These are phyloP conservation scores for Metschnikowia sp. DNA, from an alignment of 805 yeast species.

Conservation along the genomic window DNA sequence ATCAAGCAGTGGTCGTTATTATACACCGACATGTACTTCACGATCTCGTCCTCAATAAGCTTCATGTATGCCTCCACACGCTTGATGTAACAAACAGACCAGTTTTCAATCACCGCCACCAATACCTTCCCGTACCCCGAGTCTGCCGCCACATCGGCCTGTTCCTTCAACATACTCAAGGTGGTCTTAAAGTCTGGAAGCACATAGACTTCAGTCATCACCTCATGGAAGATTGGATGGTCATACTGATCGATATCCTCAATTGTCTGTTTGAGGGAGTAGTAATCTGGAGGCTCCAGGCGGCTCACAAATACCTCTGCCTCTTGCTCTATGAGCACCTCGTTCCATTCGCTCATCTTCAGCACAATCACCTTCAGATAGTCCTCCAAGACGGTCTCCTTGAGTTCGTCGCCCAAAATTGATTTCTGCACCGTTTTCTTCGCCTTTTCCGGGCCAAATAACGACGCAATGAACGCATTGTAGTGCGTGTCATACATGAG, in stretches of 20 bases:
- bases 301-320: constrained; percentile 60
- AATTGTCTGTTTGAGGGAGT: constrained; percentile 49
- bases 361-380: constrained; percentile 66
- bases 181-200: constrained; percentile 77
- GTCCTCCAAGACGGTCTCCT: constrained; percentile 71
- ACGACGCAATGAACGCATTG: constrained; percentile 30
- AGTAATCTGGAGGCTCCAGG: constrained; percentile 68
- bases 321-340: constrained; percentile 64
- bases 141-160: constrained; percentile 82
- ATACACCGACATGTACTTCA: constrained; percentile 40
- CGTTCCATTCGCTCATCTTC: constrained; percentile 85
- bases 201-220: constrained; percentile 49
- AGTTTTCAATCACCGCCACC: constrained; percentile 72
- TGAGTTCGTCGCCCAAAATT: constrained; percentile 67
- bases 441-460: constrained; percentile 32
- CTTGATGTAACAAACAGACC: constrained; percentile 55
- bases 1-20: constrained; percentile 36
- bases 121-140: constrained; percentile 78
- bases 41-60: constrained; percentile 46
- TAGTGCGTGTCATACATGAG: constrained; percentile 75
- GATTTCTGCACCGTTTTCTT: constrained; percentile 44
- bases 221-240: constrained; percentile 28
- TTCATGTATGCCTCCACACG: constrained; percentile 64
- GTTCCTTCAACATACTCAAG: constrained; percentile 82
- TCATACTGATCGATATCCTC: constrained; percentile 39